phyloP scores from a whole-genome alignment of 1,284 basidiomycete species.

The Stygiomarasmius scandens region DNA sequence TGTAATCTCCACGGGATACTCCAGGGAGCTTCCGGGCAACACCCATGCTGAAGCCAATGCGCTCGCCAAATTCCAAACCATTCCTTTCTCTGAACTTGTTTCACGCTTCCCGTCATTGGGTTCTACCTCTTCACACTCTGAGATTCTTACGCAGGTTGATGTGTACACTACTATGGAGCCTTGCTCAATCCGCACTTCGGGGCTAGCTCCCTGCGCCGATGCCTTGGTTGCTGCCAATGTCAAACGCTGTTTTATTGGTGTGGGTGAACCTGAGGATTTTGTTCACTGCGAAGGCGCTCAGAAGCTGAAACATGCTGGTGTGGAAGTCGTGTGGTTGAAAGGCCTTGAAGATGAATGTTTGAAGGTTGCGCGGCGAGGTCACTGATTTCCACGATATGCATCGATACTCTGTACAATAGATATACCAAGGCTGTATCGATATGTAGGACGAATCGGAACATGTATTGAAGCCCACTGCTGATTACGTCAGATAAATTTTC shows the following conservation, averaged over 20 bases:
- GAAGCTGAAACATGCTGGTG: conserved; percentile 73
- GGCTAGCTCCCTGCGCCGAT: conserved; percentile 85
- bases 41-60: conserved; percentile 99
- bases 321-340: conserved; percentile 76
- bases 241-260: conserved; percentile 85
- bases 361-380: conserved; percentile 67
- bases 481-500: background rate
- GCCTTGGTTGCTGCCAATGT: conserved; percentile 79
- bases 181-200: conserved; percentile 89
- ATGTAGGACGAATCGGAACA: too few species aligned
- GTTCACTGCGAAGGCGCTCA: conserved; percentile 89
- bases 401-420: too few species aligned
- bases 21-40: conserved; percentile 91
- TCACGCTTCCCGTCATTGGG: conserved; percentile 44
- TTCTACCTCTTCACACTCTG: conserved; percentile 19
- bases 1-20: conserved; percentile 84
- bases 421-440: too few species aligned
- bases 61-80: conserved; percentile 65
- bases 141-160: conserved; percentile 61
- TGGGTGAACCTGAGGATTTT: conserved; percentile 93
- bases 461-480: too few species aligned
- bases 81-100: conserved; percentile 36
- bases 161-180: conserved; percentile 98
- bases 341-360: conserved; percentile 80
- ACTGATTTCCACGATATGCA: conserved; percentile 21